Conservation (phyloP, 805 yeast genomes). For the Kodamaea hsintzibuensis region DNA sequence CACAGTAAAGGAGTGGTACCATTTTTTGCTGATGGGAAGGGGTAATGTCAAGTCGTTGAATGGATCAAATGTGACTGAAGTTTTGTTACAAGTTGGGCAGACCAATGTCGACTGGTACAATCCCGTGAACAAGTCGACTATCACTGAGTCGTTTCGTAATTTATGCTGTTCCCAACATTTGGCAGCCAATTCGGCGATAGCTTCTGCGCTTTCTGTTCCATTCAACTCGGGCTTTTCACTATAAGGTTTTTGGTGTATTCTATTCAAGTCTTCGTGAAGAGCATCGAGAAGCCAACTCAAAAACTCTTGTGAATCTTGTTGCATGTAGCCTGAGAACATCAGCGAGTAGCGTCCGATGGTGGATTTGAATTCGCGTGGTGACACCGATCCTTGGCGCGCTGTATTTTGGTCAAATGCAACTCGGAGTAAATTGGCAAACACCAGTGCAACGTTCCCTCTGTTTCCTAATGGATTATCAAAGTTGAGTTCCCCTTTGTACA, state of each 20-base stretch:
- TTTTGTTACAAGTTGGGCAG: constrained; percentile 80
- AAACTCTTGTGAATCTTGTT: constrained; percentile 94
- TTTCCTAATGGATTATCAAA: constrained; percentile 80
- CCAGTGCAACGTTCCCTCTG: constrained; percentile 74
- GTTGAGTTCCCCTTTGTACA: constrained; percentile 68
- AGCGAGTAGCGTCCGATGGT: constrained; percentile 78
- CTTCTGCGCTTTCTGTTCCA: constrained; percentile 46
- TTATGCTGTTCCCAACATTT: constrained; percentile 81
- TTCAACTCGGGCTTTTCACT: constrained; percentile 80
- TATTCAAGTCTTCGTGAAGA: constrained; percentile 87
- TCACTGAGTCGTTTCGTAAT: constrained; percentile 78
- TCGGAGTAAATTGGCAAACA: constrained; percentile 71
- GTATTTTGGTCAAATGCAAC: constrained; percentile 47
- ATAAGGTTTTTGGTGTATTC: constrained; percentile 80
- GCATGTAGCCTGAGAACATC: constrained; percentile 77
- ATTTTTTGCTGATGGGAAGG: constrained; percentile 70
- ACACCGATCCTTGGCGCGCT: constrained; percentile 18
- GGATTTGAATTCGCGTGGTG: constrained; percentile 78
- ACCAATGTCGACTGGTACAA: constrained; percentile 84
- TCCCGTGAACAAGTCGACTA: constrained; percentile 87
- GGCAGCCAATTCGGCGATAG: constrained; percentile 61
- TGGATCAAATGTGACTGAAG: constrained; percentile 91
- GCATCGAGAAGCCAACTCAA: constrained; percentile 86
- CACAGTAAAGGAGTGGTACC: constrained; percentile 66
- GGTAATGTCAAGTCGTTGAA: constrained; percentile 89